Conservation (phyloP, 345 rosid genomes). For the Capsella bursapastoris region DNA sequence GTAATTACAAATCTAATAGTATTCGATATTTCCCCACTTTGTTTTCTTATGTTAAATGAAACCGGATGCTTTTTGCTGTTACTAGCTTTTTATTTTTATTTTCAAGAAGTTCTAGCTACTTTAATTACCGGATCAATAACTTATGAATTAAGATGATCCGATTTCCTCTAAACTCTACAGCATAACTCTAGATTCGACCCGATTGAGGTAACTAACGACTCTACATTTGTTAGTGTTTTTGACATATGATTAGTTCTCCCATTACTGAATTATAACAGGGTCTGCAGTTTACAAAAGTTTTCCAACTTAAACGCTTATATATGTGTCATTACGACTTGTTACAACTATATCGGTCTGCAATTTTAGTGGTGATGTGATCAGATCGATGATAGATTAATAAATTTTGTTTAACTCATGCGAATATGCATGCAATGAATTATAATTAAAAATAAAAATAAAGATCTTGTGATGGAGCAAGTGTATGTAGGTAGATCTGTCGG, state of each 20-base stretch:
- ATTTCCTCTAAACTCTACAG: too few species aligned
- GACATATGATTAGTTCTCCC: background rate
- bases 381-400: background rate
- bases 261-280: background rate
- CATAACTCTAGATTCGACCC: too few species aligned
- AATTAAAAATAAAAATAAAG: background rate
- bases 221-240: background rate
- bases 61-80: background rate
- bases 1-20: background rate
- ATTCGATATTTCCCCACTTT: background rate
- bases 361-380: constrained; percentile 1
- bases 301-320: background rate
- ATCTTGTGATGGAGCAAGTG: too few species aligned
- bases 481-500: too few species aligned
- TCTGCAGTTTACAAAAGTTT: background rate
- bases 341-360: background rate
- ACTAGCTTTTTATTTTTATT: background rate
- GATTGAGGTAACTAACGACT: too few species aligned
- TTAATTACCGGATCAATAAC: background rate
- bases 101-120: background rate
- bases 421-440: background rate
- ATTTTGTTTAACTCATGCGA: background rate
- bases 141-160: too few species aligned
- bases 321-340: background rate
- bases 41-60: background rate